These are phyloP conservation scores for Rhizopus delemar DNA, from an alignment of 371 early-diverging fungal genomes.

Conservation along the genomic window DNA sequence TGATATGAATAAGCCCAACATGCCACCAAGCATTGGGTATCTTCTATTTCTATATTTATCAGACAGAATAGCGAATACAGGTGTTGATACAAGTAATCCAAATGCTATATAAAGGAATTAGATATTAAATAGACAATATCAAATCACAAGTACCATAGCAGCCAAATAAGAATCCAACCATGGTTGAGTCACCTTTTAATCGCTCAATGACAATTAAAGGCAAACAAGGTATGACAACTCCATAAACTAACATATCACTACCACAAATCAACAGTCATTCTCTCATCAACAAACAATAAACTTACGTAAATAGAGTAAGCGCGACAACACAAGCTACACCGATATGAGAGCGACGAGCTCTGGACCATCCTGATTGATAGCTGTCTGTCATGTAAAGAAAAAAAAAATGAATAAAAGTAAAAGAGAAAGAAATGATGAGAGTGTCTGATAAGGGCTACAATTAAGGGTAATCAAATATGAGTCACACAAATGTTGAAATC, in stretches of 20 bases:
- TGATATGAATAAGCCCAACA: slow-evolving; percentile 65
- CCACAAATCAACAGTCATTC: neutral
- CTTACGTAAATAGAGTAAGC: slow-evolving; percentile 59
- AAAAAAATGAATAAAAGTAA: neutral
- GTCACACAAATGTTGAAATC: neutral
- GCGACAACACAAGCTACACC: slow-evolving; percentile 60
- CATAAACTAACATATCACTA: slow-evolving; percentile 78
- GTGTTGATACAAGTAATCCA: slow-evolving; percentile 78
- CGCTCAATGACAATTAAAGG: slow-evolving; percentile 73
- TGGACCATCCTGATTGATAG: slow-evolving; percentile 30
- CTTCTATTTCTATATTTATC: slow-evolving; percentile 74
- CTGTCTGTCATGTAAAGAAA: neutral
- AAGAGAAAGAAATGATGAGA: neutral
- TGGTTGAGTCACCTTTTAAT: slow-evolving; percentile 61
- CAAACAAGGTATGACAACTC: slow-evolving; percentile 82
- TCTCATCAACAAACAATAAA: neutral
- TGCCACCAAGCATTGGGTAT: slow-evolving; percentile 78
- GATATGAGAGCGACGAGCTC: slow-evolving; percentile 47
- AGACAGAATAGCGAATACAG: slow-evolving; percentile 75
- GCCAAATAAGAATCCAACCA: slow-evolving; percentile 81
- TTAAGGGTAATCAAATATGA: neutral
- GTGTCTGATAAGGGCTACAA: neutral
- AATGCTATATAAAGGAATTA: slow-evolving; percentile 44
- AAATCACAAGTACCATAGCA: slow-evolving; percentile 60
- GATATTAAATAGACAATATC: neutral